phyloP scores from a whole-genome alignment of 352 stramenopile species.

The Phytophthora fragariaefolia region DNA sequence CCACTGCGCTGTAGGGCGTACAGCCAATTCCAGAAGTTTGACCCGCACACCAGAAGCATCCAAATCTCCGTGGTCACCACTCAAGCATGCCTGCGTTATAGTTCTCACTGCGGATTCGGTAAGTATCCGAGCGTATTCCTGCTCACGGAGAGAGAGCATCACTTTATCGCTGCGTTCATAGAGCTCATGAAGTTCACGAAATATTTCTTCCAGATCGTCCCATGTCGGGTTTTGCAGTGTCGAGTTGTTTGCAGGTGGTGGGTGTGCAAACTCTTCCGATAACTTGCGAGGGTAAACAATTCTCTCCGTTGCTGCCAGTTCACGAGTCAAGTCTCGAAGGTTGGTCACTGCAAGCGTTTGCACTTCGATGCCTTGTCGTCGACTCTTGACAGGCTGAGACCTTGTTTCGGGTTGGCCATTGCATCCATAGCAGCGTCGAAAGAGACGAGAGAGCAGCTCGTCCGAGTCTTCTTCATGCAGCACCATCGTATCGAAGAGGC shows the following conservation, averaged over 20 bases:
- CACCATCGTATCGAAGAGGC: conserved; percentile 34
- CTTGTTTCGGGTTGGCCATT: neutral
- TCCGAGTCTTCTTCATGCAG: conserved; percentile 35
- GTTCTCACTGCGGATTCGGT: conserved; percentile 27
- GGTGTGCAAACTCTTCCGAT: neutral
- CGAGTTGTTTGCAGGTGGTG: conserved; percentile 12
- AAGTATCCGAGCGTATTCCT: conserved; percentile 33
- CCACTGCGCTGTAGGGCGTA: conserved; percentile 41
- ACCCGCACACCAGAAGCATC: conserved; percentile 34
- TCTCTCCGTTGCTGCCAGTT: conserved; percentile 33
- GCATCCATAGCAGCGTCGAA: conserved; percentile 32
- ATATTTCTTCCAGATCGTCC: conserved; percentile 45
- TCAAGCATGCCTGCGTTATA: conserved; percentile 28
- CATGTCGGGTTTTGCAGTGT: conserved; percentile 14
- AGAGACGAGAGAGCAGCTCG: conserved; percentile 31
- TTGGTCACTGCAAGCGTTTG: conserved; percentile 44
- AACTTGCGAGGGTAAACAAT: conserved; percentile 19
- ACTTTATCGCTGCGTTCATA: conserved; percentile 18
- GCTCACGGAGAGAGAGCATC: conserved; percentile 29
- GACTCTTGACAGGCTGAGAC: conserved; percentile 7
- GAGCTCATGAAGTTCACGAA: conserved; percentile 44
- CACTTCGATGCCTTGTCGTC: conserved; percentile 9
- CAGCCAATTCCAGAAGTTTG: conserved; percentile 51
- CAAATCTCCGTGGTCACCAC: conserved; percentile 18
- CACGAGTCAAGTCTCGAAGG: conserved; percentile 21